Base-by-base conservation (phyloP, 805 yeast genomes). In the Sugiyamaella smithiae region DNA sequence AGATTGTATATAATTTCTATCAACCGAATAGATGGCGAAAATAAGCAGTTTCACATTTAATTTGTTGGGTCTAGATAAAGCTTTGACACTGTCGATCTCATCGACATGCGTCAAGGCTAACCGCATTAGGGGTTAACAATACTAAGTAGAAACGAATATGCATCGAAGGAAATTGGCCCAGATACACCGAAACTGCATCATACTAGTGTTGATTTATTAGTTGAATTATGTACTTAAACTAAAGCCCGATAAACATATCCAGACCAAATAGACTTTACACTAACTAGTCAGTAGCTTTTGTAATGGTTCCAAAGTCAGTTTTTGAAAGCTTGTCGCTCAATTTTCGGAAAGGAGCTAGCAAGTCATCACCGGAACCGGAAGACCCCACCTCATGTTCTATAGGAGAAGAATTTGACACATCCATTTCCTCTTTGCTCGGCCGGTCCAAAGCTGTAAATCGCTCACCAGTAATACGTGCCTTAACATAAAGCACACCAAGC, bases 391-490 rank as follows among this genome's bases (percentile, higher is more conserved):
- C 16, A 4, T 4, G 12, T 4, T 11, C 16, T n/a, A 14, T 20
- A 5, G 16, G 22, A n/a, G 38, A 12, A n/a, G 33, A 29, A 4
- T 4, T 16, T n/a, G 14, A n/a, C 12, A n/a, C 12, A 19, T 35
- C 38, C 7, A 19, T 14, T 7, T 14, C 38, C 16, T 19, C 26
- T 19, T 43, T 43, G 12, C 8, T 49, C 6, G 66, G 67, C 44
- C 46, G 61, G 43, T 67, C 66, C 22, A 70, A 49, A 7, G 70
- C 71, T 5, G 70, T 69, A 57, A 69, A 68, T 32, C 64, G 65
- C 4, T 56, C 58, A 8, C 75, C 73, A 0, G 62, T 69, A 9
- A 64, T 23, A 45, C 61, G 69, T 26, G 75, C 59, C 43, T 65
- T 62, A 3, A 67, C 24, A 48, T 64, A 46, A 31, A 51, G 51